Evolutionary conservation across 257 asterid species (phyloP).

Genomic region (Solanum raphanifolium): DNA sequence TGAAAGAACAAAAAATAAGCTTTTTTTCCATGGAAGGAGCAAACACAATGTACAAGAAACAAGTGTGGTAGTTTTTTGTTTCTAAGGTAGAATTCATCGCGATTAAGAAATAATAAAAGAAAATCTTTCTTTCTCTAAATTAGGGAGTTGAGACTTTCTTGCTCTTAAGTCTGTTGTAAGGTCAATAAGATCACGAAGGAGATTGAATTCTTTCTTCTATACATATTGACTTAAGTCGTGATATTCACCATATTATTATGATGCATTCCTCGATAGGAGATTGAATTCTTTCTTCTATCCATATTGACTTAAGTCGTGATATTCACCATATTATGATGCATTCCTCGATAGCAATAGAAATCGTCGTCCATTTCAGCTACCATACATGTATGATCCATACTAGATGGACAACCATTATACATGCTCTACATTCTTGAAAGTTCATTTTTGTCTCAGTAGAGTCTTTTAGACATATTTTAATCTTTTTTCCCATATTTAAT

Average conservation of each 20-base stretch:
- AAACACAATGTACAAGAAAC: too few relatives aligned
- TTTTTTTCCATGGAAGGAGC: background rate
- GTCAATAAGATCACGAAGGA: background rate
- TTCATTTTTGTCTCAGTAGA: too few relatives aligned
- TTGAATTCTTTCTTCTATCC: too few relatives aligned
- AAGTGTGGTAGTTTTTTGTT: background rate
- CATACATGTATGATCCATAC: too few relatives aligned
- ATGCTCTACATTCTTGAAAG: too few relatives aligned
- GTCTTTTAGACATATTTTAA: background rate
- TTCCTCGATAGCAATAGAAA: background rate
- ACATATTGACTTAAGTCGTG: background rate
- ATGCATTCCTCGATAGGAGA: background rate
- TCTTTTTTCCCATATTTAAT: fast-evolving
- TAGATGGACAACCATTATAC: background rate
- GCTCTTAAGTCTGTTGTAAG: background rate
- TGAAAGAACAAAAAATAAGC: too few relatives aligned
- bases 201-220: background rate
- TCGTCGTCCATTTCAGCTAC: too few relatives aligned
- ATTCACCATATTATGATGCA: too few relatives aligned
- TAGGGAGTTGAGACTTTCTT: background rate
- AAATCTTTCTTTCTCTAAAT: background rate
- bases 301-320: too few relatives aligned
- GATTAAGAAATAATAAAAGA: too few relatives aligned
- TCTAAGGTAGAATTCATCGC: background rate
- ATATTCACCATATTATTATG: background rate